phyloP scores from a whole-genome alignment of 148 eudicot species.

The Bassia scoparia region DNA sequence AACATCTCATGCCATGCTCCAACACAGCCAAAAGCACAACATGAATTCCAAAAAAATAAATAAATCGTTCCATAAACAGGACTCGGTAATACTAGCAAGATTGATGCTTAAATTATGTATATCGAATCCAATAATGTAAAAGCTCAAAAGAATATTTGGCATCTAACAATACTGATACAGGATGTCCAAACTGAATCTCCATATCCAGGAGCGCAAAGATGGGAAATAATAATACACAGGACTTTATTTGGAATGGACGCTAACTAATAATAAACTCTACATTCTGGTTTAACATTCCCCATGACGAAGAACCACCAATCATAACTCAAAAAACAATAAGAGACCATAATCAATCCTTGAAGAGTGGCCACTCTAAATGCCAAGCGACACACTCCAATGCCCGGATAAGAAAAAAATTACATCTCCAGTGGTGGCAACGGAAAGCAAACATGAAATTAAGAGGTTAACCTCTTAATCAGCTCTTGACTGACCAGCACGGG shows the following conservation, averaged over 20 bases:
- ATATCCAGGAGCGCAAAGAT: slow-evolving; percentile 27
- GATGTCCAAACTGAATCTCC: slow-evolving; percentile 30
- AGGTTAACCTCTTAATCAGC: slow-evolving; percentile 33
- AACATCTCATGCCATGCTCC: too few relatives aligned
- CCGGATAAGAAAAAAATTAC: slow-evolving; percentile 22
- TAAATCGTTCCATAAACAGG: too few relatives aligned
- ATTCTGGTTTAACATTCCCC: slow-evolving; percentile 25
- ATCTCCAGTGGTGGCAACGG: slow-evolving; percentile 20
- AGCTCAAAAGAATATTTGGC: slow-evolving; percentile 22
- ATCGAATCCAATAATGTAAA: slow-evolving; percentile 1
- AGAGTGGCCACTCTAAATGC: slow-evolving; percentile 25
- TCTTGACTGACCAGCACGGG: slow-evolving; percentile 62
- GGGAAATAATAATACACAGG: slow-evolving; percentile 27
- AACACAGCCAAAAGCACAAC: too few relatives aligned
- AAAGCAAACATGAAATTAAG: slow-evolving; percentile 12
- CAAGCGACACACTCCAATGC: slow-evolving; percentile 24
- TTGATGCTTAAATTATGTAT: background rate
- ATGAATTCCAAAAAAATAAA: too few relatives aligned
- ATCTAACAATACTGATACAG: slow-evolving; percentile 26
- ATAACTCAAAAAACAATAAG: slow-evolving; percentile 25
- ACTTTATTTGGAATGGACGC: slow-evolving; percentile 24
- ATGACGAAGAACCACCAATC: slow-evolving; percentile 18
- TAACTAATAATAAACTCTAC: slow-evolving; percentile 32
- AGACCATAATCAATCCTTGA: slow-evolving; percentile 15
- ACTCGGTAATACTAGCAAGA: too few relatives aligned